Evolutionary conservation across 352 stramenopile genomes (phyloP).

Genomic region (Phytophthora hibernalis): DNA sequence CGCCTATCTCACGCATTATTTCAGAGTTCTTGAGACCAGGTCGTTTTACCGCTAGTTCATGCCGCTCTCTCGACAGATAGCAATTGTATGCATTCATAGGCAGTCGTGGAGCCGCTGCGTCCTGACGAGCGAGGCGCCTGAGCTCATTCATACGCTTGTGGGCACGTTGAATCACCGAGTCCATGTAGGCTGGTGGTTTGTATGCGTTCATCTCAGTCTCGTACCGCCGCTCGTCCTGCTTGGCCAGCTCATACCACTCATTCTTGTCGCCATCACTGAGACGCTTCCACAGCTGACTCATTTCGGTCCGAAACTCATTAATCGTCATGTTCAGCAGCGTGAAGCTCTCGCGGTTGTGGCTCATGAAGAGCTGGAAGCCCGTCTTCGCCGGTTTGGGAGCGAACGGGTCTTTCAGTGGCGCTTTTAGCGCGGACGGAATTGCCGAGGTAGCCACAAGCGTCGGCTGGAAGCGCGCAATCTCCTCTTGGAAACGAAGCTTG

Average conservation of each 20-base stretch:
- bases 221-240: constrained; percentile 54
- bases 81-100: constrained; percentile 56
- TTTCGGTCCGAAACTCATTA: constrained; percentile 64
- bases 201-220: constrained; percentile 59
- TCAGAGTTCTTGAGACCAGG: constrained; percentile 50
- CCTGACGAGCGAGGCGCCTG: constrained; percentile 35
- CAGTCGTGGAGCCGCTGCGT: constrained; percentile 43
- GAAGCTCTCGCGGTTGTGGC: constrained; percentile 62
- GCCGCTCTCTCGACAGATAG: constrained; percentile 47
- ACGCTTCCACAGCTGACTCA: constrained; percentile 59
- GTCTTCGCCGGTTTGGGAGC: constrained; percentile 52
- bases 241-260: constrained; percentile 57
- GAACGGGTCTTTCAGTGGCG: constrained; percentile 44
- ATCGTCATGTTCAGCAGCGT: constrained; percentile 58
- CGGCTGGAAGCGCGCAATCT: constrained; percentile 50
- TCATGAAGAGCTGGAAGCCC: constrained; percentile 73
- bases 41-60: constrained; percentile 37
- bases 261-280: constrained; percentile 52
- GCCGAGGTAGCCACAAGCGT: constrained; percentile 11
- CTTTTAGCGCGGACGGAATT: neutral
- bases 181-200: constrained; percentile 48
- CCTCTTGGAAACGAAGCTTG: constrained; percentile 59
- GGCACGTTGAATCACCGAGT: constrained; percentile 22
- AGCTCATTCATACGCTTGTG: constrained; percentile 49
- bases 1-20: constrained; percentile 53